These are phyloP conservation scores for Penicillium taxi DNA, from an alignment of 495 filamentous ascomycete species.

Conservation along the genomic window DNA sequence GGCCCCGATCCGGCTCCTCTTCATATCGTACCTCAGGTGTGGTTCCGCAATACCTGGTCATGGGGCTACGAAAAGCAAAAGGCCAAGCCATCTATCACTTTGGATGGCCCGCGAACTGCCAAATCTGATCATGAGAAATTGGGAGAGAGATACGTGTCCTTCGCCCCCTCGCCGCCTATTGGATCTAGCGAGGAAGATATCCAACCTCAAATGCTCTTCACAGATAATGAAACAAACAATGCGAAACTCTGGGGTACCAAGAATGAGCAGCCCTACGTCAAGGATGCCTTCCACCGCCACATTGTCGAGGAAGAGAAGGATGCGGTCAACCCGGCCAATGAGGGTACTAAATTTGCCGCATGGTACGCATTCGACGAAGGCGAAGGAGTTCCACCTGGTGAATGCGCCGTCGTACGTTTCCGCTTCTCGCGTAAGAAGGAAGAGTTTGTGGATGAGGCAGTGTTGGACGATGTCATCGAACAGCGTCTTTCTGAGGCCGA, in stretches of 20 bases:
- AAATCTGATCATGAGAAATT: slow-evolving; percentile 68
- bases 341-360: slow-evolving; percentile 81
- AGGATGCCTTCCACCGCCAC: slow-evolving; percentile 86
- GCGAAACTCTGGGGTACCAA: slow-evolving; percentile 64
- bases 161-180: slow-evolving; percentile 83
- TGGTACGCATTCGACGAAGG: slow-evolving; percentile 90
- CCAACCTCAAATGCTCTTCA: slow-evolving; percentile 76
- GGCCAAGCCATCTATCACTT: slow-evolving; percentile 67
- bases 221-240: slow-evolving; percentile 90
- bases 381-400: slow-evolving; percentile 76
- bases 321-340: slow-evolving; percentile 70
- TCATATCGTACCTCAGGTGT: slow-evolving; percentile 90
- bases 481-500: slow-evolving; percentile 79
- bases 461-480: slow-evolving; percentile 87
- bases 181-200: slow-evolving; percentile 72
- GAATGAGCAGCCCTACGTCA: slow-evolving; percentile 78
- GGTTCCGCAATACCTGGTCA: slow-evolving; percentile 95
- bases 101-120: slow-evolving; percentile 54
- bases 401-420: slow-evolving; percentile 94
- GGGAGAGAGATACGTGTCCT: slow-evolving; percentile 73
- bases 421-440: slow-evolving; percentile 66
- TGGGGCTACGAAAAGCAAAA: slow-evolving; percentile 70
- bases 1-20: slow-evolving; percentile 83
- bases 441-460: slow-evolving; percentile 80
- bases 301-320: slow-evolving; percentile 76